Base-by-base conservation (phyloP, 805 yeast species). In the Groenewaldozyma tartarivorans region DNA sequence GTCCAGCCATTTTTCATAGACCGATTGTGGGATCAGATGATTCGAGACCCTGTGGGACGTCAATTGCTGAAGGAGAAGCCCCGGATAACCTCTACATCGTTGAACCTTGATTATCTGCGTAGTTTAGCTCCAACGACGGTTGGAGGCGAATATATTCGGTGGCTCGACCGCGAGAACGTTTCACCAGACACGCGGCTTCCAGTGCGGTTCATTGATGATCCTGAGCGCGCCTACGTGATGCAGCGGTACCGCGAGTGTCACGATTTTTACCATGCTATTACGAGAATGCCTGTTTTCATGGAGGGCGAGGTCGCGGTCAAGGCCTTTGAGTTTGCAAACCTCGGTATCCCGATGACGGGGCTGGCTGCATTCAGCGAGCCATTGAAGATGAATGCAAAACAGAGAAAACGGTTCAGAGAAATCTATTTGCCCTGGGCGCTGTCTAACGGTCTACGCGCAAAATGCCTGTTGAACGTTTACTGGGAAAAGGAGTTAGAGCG, bases 301-400 rank as follows among this genome's bases (percentile, higher is more conserved):
- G 97, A 92, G 56, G 98, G 98, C n/a, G 98, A 92, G 57, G 80
- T 92, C 40, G 86, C 96, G 0, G 81, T 92, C 16, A 92, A 92
- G 61, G 81, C 87, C 36, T 77, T 92, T 51, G 98, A 90, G 60
- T 94, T 79, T 54, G 81, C 92, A 55, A 90, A 92, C 58, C 73
- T 90, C 44, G 94, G 94, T 3, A 75, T 92, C 35, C 96, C 96
- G 11, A 88, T 90, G 94, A 87, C 96, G 2, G 95, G 95, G 0
- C 58, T 92, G 38, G 96, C 96, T 0, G 88, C 95, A 0, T 51
- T 84, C n/a, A 73, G 86, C 48, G 95, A 96, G 3, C 96, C 96
- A 1, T 70, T 81, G 53, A 73, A 88, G 46, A 69, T 90, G 43
- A 77, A 74, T 41, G 61, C 69, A 2, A 66, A 70, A 38, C 87